These are phyloP conservation scores for Phytopythium ostracodes DNA, from an alignment of 352 stramenopile species.

Conservation along the genomic window DNA sequence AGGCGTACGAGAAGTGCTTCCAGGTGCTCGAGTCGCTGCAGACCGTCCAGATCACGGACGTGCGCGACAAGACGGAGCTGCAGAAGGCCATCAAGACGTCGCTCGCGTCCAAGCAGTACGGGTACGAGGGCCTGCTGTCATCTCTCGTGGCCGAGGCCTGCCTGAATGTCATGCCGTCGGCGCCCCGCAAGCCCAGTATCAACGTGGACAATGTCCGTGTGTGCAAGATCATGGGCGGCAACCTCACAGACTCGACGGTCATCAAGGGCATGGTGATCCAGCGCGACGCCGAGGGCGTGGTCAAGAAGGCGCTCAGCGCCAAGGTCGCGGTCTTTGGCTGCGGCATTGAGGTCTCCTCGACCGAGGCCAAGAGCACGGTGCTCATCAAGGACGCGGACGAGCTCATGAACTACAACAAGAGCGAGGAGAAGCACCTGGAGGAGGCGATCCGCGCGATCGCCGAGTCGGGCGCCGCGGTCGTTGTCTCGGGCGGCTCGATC, in stretches of 20 bases:
- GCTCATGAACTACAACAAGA: slow-evolving; percentile 99
- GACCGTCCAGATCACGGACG: slow-evolving; percentile 59
- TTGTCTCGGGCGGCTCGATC: slow-evolving; percentile 96
- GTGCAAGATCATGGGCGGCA: slow-evolving; percentile 96
- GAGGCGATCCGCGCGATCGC: slow-evolving; percentile 97
- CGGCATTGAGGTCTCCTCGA: slow-evolving; percentile 95
- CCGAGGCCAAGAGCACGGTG: slow-evolving; percentile 99
- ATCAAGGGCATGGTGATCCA: slow-evolving; percentile 97
- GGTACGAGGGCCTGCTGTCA: slow-evolving; percentile 93
- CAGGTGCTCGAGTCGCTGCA: slow-evolving; percentile 92
- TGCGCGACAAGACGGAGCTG: slow-evolving; percentile 86
- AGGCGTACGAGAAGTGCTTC: slow-evolving; percentile 92
- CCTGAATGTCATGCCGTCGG: slow-evolving; percentile 90
- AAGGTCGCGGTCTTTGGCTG: slow-evolving; percentile 98
- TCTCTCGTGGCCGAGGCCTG: slow-evolving; percentile 94
- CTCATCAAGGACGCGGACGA: slow-evolving; percentile 99
- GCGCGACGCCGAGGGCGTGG: slow-evolving; percentile 89
- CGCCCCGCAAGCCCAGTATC: slow-evolving; percentile 84
- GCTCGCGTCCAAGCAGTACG: slow-evolving; percentile 97
- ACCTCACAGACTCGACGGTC: slow-evolving; percentile 94
- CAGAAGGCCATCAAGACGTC: slow-evolving; percentile 92
- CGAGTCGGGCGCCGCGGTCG: slow-evolving; percentile 93
- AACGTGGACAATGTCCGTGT: slow-evolving; percentile 98
- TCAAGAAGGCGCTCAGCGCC: slow-evolving; percentile 90
- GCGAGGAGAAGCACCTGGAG: slow-evolving; percentile 97